phyloP scores from a whole-genome alignment of 1,284 basidiomycete species.

The Inonotus hispidus region DNA sequence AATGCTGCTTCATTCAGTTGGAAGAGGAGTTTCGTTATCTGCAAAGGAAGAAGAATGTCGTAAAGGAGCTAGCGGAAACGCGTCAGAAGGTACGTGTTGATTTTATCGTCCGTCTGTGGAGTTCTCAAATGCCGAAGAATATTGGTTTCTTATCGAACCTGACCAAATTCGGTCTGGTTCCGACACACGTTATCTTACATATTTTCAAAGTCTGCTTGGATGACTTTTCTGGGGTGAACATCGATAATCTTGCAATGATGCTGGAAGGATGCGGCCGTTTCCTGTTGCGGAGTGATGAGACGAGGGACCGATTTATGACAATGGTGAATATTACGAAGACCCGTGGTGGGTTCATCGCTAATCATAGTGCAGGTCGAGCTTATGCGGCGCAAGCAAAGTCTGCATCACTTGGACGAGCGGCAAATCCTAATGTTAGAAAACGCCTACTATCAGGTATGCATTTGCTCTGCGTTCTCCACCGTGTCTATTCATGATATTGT shows the following conservation, averaged over 20 bases:
- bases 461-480: slow-evolving; percentile 17
- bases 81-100: slow-evolving; percentile 63
- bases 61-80: slow-evolving; percentile 82
- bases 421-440: slow-evolving; percentile 92
- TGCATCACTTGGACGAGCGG: slow-evolving; percentile 88
- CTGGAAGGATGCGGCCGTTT: slow-evolving; percentile 95
- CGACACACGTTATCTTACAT: slow-evolving; percentile 88
- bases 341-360: slow-evolving; percentile 23
- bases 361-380: slow-evolving; percentile 68
- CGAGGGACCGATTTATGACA: slow-evolving; percentile 75
- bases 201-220: slow-evolving; percentile 96
- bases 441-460: slow-evolving; percentile 88
- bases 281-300: slow-evolving; percentile 83
- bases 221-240: slow-evolving; percentile 87
- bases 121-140: slow-evolving; percentile 50
- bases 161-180: slow-evolving; percentile 94
- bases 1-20: slow-evolving; percentile 47
- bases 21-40: slow-evolving; percentile 96
- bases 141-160: slow-evolving; percentile 85
- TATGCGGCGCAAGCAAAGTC: slow-evolving; percentile 89
- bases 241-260: slow-evolving; percentile 90
- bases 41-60: slow-evolving; percentile 90
- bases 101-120: slow-evolving; percentile 1
- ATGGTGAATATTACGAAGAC: slow-evolving; percentile 48
- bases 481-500: neutral